Conservation (phyloP, 78 protist species). For the Dictyostelium firmibasis region DNA sequence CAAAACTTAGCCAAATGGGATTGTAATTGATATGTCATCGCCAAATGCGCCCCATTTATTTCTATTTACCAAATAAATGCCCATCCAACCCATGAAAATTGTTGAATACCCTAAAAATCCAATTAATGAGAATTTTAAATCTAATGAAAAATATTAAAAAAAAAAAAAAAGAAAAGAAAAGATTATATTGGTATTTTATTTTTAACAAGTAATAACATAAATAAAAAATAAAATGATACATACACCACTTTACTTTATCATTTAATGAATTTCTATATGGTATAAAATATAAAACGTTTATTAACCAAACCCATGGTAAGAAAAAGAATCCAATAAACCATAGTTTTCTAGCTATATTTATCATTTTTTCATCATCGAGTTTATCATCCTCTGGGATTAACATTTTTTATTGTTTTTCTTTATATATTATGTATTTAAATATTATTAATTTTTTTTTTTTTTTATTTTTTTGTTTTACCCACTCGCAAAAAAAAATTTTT, state of each 20-base stretch:
- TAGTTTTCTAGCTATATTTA: constrained; percentile 45
- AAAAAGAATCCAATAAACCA: constrained; percentile 75
- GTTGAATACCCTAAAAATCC: constrained; percentile 67
- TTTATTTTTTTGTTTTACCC: background rate
- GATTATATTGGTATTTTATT: no score
- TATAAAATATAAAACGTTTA: constrained; percentile 41
- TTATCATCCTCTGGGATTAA: constrained; percentile 62
- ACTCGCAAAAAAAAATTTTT: no score
- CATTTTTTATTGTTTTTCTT: background rate
- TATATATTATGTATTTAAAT: background rate
- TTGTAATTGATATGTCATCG: constrained; percentile 28
- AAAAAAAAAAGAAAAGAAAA: background rate
- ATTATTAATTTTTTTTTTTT: background rate
- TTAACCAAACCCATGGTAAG: constrained; percentile 73
- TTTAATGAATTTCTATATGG: constrained; percentile 54
- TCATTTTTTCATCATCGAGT: constrained; percentile 55
- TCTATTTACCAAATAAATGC: constrained; percentile 55
- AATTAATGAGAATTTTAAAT: constrained; percentile 62
- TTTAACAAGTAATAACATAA: no score
- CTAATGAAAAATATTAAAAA: background rate
- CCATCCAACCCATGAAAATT: constrained; percentile 77
- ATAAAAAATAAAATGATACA: background rate
- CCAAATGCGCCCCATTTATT: constrained; percentile 68
- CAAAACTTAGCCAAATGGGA: constrained; percentile 50
- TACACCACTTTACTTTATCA: constrained; percentile 47